Evolutionary conservation across 1,284 basidiomycete species (phyloP), one percentile per base, ranked within the genome.

Genomic region (Rhodotorula sp.): DNA sequence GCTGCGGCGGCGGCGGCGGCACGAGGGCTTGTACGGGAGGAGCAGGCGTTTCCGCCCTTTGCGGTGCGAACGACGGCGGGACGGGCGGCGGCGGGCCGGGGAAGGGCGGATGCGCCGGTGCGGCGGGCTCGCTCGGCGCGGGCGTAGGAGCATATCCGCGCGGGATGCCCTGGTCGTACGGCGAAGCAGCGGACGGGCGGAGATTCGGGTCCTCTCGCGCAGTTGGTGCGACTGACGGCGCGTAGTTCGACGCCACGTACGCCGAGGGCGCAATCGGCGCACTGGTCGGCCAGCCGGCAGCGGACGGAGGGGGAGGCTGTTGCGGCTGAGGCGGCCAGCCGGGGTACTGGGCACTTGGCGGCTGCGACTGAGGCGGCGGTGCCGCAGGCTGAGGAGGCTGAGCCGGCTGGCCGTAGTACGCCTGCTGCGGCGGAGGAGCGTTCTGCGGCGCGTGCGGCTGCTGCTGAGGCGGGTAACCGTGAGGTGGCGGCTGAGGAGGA

Each of bases 31-130:
- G 46, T n/a, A n/a, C 29, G 6, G 59, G 44, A 5, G 41, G 41
- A 50, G 48, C 36, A 10, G 46, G 48, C 32, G 60, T 39, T 12
- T 9, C n/a, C 12, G 60, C 8, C 41, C 29, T 41, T 19, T 21
- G 58, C 9, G 22, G 22, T 17, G 51, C 27, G 17, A n/a, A 54
- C 7, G 36, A 9, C 25, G 63, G 46, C 5, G 34, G 55, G 39
- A 59, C n/a, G 3, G 64, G 64, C 19, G 64, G 64, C n/a, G 64
- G 64, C 22, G 64, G 64, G 4, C 64, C 64, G 5, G 64, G 57
- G 9, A 59, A 59, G 3, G 64, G 64, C 2, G 64, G 64, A 29
- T 39, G 21, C 8, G 37, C 51, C 3, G 50, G 29, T 21, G 27
- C 25, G 10, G 12, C 37, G 7, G 53, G 37, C 58, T 44, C 32